phyloP scores from a whole-genome alignment of 371 early-diverging fungal genomes.

The Parasitella parasitica region DNA sequence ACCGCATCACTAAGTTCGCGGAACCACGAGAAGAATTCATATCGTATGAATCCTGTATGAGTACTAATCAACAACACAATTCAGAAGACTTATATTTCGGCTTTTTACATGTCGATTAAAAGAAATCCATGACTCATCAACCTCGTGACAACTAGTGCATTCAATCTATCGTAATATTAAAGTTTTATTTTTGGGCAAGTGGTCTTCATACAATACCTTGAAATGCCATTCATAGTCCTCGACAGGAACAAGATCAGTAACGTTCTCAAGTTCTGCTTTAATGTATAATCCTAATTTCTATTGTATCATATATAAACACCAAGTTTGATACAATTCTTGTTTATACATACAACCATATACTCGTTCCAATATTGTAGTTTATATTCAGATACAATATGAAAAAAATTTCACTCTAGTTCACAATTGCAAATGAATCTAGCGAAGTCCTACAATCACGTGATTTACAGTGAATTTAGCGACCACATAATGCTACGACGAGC shows the following conservation, averaged over 20 bases:
- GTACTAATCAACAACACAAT: background rate
- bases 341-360: background rate
- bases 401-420: too few relatives aligned
- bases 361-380: too few relatives aligned
- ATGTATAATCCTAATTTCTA: constrained; percentile 54
- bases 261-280: constrained; percentile 81
- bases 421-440: too few relatives aligned
- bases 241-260: constrained; percentile 69
- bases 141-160: constrained; percentile 84
- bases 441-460: too few relatives aligned
- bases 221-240: constrained; percentile 76
- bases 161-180: constrained; percentile 48
- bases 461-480: too few relatives aligned
- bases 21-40: constrained; percentile 68
- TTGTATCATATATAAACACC: background rate
- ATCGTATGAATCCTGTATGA: constrained; percentile 29
- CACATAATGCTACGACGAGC: too few relatives aligned
- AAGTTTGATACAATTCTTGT: background rate
- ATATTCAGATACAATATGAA: too few relatives aligned
- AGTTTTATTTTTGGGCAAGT: background rate
- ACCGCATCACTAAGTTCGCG: constrained; percentile 89
- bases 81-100: background rate
- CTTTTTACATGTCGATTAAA: constrained; percentile 60
- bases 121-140: constrained; percentile 73
- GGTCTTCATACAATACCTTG: too few relatives aligned